Evolutionary conservation across 257 asterid genomes (phyloP), one percentile per base, ranked within the genome.

Genomic region (Primulina eburnea): DNA sequence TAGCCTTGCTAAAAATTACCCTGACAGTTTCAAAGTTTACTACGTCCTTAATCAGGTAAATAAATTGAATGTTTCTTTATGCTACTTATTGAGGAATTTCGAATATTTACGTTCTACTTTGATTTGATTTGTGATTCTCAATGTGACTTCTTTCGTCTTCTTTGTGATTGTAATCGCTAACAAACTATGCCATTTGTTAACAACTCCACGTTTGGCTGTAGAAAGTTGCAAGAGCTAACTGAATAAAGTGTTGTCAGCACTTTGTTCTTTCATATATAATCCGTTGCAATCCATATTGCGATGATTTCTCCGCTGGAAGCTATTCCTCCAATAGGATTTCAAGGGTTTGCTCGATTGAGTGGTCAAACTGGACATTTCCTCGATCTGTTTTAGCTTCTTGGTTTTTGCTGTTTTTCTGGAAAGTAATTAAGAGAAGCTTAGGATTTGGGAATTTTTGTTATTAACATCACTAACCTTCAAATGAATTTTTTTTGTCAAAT

Each of bases 31-130:
- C 84, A 79, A 88, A 75, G 68, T 90, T 73, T 87, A 83, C 83
- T 90, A 86, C 37, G 98, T 92, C 14, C 92, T 92, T 52, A 92
- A 92, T 78, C 91, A 90, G 95, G 96, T 75, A 69, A 71, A 84
- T 75, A 69, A 71, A 84, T 75, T 68, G 68, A 40, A 71, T 69
- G 43, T 60, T 50, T 55, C 4, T 8, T 10, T 17, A 60, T 33
- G 58, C 56, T 55, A 57, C 69, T n/a, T 6, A 20, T 14, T 9
- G 57, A 28, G 12, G 43, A 60, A 24, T 30, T 37, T 28, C 34
- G 43, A 28, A 28, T 32, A 56, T 21, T 56, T 38, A 38, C 21
- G 5, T 65, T 70, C 26, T 58, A 21, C 52, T 24, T 12, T 17
- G 40, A 26, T 20, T 64, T 0, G 37, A 24, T 20, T 33, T 74